phyloP scores from a whole-genome alignment of 441 rosid genomes.

The Pelargonium citronellum region DNA sequence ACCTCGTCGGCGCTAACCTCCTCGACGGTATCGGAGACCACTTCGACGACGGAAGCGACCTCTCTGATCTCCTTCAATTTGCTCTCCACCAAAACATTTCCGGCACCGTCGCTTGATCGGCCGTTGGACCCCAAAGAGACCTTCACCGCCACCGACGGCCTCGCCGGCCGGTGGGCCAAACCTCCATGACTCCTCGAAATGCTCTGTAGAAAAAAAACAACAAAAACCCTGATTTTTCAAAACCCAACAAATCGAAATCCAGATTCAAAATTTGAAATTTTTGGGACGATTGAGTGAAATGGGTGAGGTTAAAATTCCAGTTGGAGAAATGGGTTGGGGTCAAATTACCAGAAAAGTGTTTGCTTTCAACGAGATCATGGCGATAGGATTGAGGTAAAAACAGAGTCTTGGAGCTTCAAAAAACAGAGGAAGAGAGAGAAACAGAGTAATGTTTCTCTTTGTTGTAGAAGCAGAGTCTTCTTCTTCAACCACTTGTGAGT shows the following conservation, averaged over 20 bases:
- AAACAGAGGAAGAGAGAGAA: no score
- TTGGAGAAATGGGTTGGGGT: slow-evolving; percentile 7
- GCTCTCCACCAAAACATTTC: slow-evolving; percentile 42
- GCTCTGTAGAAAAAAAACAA: slow-evolving; percentile 34
- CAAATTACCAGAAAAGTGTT: slow-evolving; percentile 47
- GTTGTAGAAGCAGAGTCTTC: no score
- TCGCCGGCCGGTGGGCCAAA: slow-evolving; percentile 37
- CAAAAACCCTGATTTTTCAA: not conserved
- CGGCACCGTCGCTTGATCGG: slow-evolving; percentile 32
- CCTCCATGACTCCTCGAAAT: slow-evolving; percentile 45
- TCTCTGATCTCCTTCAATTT: slow-evolving; percentile 37
- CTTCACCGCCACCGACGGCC: slow-evolving; percentile 21
- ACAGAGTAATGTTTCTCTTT: no score
- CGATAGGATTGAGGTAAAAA: slow-evolving; percentile 27
- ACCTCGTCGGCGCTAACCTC: slow-evolving; percentile 73
- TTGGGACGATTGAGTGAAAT: no score
- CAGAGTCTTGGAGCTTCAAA: slow-evolving; percentile 23
- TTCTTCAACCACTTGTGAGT: no score
- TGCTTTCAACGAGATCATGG: slow-evolving; percentile 50
- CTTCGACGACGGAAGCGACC: slow-evolving; percentile 34
- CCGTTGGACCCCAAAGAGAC: slow-evolving; percentile 33
- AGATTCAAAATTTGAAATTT: no score
- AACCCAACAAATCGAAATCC: no score
- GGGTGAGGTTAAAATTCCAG: no score
- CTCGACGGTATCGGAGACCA: slow-evolving; percentile 40